Conservation (phyloP, 805 yeast species). For the Teunomyces funiuensis region DNA sequence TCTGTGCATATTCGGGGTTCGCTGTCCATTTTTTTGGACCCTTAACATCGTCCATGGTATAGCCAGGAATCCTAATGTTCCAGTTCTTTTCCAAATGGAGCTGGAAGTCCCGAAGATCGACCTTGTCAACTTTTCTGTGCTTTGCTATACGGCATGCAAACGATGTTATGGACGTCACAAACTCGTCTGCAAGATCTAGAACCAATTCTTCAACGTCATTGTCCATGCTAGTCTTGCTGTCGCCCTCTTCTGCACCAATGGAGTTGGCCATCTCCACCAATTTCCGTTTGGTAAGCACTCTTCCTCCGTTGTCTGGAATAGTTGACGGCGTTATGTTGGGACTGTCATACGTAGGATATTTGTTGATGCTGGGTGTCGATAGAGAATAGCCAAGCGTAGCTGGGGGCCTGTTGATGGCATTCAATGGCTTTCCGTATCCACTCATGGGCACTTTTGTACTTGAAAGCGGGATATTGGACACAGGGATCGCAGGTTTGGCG, state of each 20-base stretch:
- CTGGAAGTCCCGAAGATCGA: constrained; percentile 29
- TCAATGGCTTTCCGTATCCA: constrained; percentile 3
- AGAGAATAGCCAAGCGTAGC: neutral
- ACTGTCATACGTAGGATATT: constrained; percentile 1
- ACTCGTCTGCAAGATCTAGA: constrained; percentile 29
- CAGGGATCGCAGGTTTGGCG: constrained; percentile 1
- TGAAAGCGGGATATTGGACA: constrained; percentile 1
- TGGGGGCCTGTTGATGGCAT: neutral
- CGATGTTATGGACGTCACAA: constrained; percentile 26
- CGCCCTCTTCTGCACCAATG: constrained; percentile 30
- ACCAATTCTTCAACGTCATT: constrained; percentile 29
- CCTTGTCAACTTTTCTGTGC: constrained; percentile 26
- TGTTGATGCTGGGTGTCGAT: constrained; percentile 1
- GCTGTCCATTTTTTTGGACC: constrained; percentile 27
- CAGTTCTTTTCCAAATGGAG: constrained; percentile 29
- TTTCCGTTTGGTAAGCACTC: constrained; percentile 28
- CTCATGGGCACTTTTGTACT: neutral
- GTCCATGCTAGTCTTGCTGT: constrained; percentile 26
- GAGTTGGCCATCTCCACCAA: constrained; percentile 26
- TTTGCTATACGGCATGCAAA: constrained; percentile 31
- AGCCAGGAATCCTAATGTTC: constrained; percentile 28
- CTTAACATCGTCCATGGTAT: constrained; percentile 25
- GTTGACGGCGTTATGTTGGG: constrained; percentile 10
- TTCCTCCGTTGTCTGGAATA: constrained; percentile 26
- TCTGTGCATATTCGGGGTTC: constrained; percentile 21